phyloP scores from a whole-genome alignment of 2,329 filamentous ascomycete species.

The Trichoderma brevicompactum region DNA sequence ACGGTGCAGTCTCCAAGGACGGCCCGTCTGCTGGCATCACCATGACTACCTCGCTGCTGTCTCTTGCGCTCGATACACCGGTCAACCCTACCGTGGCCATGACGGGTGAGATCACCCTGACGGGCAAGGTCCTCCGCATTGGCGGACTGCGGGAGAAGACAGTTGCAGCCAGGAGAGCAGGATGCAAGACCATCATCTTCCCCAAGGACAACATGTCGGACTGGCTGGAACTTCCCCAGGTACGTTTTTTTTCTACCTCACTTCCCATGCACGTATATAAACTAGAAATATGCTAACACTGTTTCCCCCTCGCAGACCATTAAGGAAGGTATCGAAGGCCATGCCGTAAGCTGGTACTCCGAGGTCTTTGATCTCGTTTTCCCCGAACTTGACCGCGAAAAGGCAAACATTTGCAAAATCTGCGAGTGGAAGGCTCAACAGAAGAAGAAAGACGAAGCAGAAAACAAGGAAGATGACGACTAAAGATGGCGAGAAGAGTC shows the following conservation, averaged over 20 bases:
- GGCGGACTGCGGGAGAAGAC: conserved; percentile 96
- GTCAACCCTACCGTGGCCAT: conserved; percentile 90
- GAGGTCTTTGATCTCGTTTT: conserved; percentile 95
- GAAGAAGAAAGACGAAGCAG: conserved; percentile 44
- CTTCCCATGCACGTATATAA: background rate
- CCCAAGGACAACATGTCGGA: conserved; percentile 94
- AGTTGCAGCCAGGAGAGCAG: conserved; percentile 88
- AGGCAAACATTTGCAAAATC: conserved; percentile 75
- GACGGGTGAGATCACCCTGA: conserved; percentile 96
- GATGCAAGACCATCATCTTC: conserved; percentile 92
- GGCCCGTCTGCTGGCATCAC: conserved; percentile 93
- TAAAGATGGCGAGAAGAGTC: conserved; percentile 32
- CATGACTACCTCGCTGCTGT: conserved; percentile 93
- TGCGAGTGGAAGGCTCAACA: conserved; percentile 55
- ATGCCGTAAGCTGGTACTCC: conserved; percentile 88
- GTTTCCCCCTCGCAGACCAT: conserved; percentile 72
- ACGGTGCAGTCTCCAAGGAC: conserved; percentile 95
- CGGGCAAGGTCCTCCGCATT: conserved; percentile 93
- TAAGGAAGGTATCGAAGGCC: conserved; percentile 92
- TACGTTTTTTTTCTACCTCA: conserved; percentile 53
- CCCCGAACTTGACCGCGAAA: conserved; percentile 72
- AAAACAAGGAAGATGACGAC: conserved; percentile 44
- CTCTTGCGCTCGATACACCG: conserved; percentile 76
- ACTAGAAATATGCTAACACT: conserved; percentile 3
- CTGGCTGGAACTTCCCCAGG: conserved; percentile 95